phyloP scores from a whole-genome alignment of 2,329 filamentous ascomycete genomes.

The Trichoderma lentiforme region DNA sequence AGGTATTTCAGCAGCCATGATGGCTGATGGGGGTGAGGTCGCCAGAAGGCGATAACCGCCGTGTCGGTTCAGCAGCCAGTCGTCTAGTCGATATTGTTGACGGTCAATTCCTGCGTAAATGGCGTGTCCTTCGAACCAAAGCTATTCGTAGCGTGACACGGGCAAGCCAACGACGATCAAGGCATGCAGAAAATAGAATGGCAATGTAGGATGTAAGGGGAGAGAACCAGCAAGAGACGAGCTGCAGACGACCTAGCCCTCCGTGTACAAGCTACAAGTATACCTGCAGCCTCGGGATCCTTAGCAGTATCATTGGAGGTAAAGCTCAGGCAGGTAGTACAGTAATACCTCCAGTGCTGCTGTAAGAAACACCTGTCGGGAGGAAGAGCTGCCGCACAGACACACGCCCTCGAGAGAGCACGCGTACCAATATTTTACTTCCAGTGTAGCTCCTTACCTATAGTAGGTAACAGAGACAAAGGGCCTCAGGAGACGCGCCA shows the following conservation, averaged over 20 bases:
- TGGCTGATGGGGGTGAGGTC: slow-evolving; percentile 17
- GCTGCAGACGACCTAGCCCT: not conserved
- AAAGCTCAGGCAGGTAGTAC: not conserved
- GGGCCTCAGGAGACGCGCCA: not conserved
- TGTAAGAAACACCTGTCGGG: slow-evolving; percentile 2
- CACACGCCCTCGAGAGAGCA: not conserved
- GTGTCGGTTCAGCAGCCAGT: not conserved
- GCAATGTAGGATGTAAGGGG: not conserved
- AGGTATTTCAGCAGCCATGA: slow-evolving; percentile 2
- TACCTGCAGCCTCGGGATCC: not conserved
- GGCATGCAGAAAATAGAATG: not conserved
- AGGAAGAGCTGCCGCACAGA: not conserved
- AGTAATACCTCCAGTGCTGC: not conserved
- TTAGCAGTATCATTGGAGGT: not conserved
- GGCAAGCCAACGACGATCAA: not conserved
- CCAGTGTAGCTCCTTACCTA: not conserved
- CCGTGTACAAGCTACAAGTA: not conserved
- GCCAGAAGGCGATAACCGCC: slow-evolving; percentile 11
- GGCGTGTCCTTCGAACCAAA: not conserved
- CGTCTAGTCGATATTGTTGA: not conserved
- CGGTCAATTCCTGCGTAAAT: not conserved
- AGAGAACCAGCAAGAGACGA: not conserved
- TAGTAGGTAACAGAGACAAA: not conserved
- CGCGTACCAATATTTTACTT: not conserved
- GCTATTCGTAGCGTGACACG: not conserved